Percentiles rank a stretch among this genome's conserved stretches.
phyloP scores from a whole-genome alignment of 179 eudicot species.

The Beta macrorhiza region DNA sequence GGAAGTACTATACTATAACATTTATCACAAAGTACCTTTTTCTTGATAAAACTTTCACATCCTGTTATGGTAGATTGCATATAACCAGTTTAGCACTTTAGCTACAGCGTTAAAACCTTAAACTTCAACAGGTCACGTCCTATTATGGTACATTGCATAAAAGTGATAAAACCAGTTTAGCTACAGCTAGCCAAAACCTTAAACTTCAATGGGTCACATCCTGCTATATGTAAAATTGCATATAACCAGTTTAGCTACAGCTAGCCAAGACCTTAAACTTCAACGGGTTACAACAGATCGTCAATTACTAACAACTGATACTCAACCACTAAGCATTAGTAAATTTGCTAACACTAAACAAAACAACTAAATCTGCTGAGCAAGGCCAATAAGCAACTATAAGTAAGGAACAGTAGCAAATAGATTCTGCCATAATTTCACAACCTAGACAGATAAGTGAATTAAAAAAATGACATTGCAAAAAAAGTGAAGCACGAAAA shows the following conservation, averaged over 20 bases:
- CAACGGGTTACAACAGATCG: neutral
- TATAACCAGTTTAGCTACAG: neutral
- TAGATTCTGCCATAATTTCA: neutral
- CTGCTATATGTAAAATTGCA: neutral
- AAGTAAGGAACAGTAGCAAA: neutral
- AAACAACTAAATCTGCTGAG: neutral
- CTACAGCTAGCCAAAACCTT: no score
- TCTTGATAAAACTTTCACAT: no score
- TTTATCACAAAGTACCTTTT: neutral
- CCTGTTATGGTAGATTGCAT: no score
- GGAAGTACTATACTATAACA: neutral
- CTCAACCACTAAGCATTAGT: neutral
- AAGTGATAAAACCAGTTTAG: no score
- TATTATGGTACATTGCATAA: no score
- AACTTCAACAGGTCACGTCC: neutral
- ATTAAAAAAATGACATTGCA: neutral
- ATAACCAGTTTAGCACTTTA: no score
- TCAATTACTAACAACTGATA: neutral
- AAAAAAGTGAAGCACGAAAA: neutral
- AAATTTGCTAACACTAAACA: neutral
- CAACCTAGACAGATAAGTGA: neutral
- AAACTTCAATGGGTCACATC: neutral
- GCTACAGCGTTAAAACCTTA: neutral
- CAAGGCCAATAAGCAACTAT: neutral
- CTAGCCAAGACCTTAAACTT: neutral